phyloP scores from a whole-genome alignment of 2,329 filamentous ascomycete species.

The Plenodomus lindquistii region DNA sequence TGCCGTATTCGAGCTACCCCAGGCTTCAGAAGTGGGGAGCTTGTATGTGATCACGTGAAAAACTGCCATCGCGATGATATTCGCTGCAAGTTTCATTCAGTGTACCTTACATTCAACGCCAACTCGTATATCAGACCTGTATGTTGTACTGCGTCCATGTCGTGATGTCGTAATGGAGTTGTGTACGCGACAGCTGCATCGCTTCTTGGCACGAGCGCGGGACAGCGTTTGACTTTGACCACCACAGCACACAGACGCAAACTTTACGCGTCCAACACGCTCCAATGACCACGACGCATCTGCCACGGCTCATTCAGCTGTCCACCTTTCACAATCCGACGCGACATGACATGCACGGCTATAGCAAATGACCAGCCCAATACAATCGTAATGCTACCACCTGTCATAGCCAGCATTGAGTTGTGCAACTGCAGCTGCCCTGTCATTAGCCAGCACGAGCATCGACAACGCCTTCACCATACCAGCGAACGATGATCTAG shows the following conservation, averaged over 20 bases:
- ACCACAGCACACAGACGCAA: too few relatives aligned
- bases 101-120: too few relatives aligned
- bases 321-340: constrained; percentile 1
- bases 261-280: neutral
- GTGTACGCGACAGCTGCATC: too few relatives aligned
- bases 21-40: constrained; percentile 11
- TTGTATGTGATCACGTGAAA: too few relatives aligned
- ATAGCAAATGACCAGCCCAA: constrained; percentile 4
- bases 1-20: constrained; percentile 8
- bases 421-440: constrained; percentile 15
- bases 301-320: constrained; percentile 1
- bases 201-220: too few relatives aligned
- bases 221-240: too few relatives aligned
- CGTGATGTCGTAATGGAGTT: too few relatives aligned
- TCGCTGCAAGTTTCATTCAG: too few relatives aligned
- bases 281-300: neutral
- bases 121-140: too few relatives aligned
- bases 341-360: neutral
- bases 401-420: constrained; percentile 23
- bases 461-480: constrained; percentile 30
- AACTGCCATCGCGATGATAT: neutral
- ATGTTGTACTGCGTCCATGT: too few relatives aligned
- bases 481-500: constrained; percentile 12
- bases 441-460: constrained; percentile 25
- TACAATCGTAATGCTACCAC: neutral